Evolutionary conservation across 2,329 filamentous ascomycete genomes (phyloP).

Genomic region (Zymoseptoria ardabiliae): DNA sequence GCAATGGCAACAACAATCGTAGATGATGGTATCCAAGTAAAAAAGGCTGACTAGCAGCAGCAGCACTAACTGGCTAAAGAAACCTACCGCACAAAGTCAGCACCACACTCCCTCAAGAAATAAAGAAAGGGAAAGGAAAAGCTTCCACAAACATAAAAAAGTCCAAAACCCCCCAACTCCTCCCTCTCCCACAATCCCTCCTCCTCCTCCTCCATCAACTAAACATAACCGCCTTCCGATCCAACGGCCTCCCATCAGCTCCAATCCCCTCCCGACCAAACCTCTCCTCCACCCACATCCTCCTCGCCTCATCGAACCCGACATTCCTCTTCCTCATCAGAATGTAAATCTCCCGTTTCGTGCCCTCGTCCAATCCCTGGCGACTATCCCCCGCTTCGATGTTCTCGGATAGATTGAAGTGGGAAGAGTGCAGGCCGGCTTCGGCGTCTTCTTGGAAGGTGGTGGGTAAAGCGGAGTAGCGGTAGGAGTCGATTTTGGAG

Average conservation of each 20-base stretch:
- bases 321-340: slow-evolving; percentile 86
- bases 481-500: slow-evolving; percentile 36
- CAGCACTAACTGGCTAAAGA: background rate
- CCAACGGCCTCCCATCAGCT: slow-evolving; percentile 75
- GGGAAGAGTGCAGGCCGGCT: slow-evolving; percentile 71
- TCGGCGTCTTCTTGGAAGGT: slow-evolving; percentile 77
- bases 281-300: slow-evolving; percentile 74
- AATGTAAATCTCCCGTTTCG: slow-evolving; percentile 72
- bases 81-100: background rate
- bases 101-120: background rate
- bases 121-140: background rate
- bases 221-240: slow-evolving; percentile 95
- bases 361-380: slow-evolving; percentile 69
- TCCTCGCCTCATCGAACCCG: slow-evolving; percentile 82
- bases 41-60: background rate
- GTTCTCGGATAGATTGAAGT: slow-evolving; percentile 78
- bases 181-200: background rate
- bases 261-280: slow-evolving; percentile 86
- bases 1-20: background rate
- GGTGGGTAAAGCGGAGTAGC: slow-evolving; percentile 70
- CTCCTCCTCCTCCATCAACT: slow-evolving; percentile 42
- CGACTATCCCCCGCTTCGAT: slow-evolving; percentile 71
- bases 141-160: background rate
- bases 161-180: background rate
- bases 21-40: background rate